Conservation (phyloP, 441 rosid genomes). For the Erodium moschatum region DNA sequence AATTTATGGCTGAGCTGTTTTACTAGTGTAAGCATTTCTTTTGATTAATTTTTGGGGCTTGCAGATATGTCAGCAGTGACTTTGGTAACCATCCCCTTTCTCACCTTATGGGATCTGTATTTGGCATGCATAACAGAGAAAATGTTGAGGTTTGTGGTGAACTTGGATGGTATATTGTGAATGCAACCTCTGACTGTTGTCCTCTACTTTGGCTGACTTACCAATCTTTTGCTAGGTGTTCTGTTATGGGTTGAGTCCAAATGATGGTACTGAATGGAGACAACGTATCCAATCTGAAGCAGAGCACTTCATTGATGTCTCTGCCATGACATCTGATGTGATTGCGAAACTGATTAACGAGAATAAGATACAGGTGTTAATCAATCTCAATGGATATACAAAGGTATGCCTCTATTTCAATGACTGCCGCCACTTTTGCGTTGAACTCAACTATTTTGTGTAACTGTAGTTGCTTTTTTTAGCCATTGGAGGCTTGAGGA, state of each 20-base stretch:
- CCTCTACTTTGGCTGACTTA: background rate
- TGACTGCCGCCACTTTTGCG: background rate
- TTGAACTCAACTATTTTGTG: background rate
- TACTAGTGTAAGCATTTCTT: background rate
- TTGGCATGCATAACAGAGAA: slow-evolving; percentile 90
- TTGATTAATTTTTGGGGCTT: background rate
- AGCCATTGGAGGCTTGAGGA: background rate
- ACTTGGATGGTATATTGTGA: background rate
- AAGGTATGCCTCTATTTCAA: slow-evolving; percentile 37
- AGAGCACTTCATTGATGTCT: slow-evolving; percentile 86
- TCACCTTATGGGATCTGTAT: slow-evolving; percentile 98
- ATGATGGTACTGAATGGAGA: slow-evolving; percentile 96
- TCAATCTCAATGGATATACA: slow-evolving; percentile 93
- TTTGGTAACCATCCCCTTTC: slow-evolving; percentile 98
- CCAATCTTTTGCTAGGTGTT: slow-evolving; percentile 41
- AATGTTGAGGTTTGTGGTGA: slow-evolving; percentile 61
- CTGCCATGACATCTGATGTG: slow-evolving; percentile 76
- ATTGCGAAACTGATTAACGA: slow-evolving; percentile 82
- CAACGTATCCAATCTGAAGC: slow-evolving; percentile 82
- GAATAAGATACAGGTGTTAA: slow-evolving; percentile 76
- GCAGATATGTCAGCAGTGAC: slow-evolving; percentile 74
- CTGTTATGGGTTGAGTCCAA: slow-evolving; percentile 90
- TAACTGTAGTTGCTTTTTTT: background rate
- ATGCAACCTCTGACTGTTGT: background rate
- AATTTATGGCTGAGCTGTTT: background rate